These are phyloP conservation scores for Mollisiaceae sp. DNA, from an alignment of 2,329 filamentous ascomycete species.

Conservation along the genomic window DNA sequence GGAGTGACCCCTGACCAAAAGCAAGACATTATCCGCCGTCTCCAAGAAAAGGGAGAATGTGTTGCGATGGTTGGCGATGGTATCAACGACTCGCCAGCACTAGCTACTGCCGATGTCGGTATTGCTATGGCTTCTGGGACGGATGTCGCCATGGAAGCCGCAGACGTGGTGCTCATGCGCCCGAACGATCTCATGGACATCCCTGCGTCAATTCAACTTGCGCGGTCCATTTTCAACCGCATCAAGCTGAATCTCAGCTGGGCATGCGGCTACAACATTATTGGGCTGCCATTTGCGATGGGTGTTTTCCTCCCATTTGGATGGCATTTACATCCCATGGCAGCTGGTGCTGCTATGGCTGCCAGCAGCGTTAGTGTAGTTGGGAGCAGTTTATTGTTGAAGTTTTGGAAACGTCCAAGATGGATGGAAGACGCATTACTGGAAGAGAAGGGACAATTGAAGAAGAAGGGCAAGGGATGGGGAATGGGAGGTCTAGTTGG, in stretches of 20 bases:
- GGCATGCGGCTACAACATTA: slow-evolving; percentile 90
- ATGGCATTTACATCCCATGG: slow-evolving; percentile 88
- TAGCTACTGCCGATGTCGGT: slow-evolving; percentile 90
- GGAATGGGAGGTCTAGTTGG: slow-evolving; percentile 48
- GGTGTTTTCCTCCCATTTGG: slow-evolving; percentile 92
- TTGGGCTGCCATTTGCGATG: slow-evolving; percentile 96
- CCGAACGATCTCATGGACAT: slow-evolving; percentile 91
- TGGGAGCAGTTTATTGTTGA: slow-evolving; percentile 79
- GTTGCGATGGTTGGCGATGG: slow-evolving; percentile 98
- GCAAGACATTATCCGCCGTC: slow-evolving; percentile 77
- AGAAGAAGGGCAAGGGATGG: slow-evolving; percentile 40
- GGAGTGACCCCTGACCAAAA: slow-evolving; percentile 93
- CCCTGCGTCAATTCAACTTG: slow-evolving; percentile 82
- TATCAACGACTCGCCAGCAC: slow-evolving; percentile 96
- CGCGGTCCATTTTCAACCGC: slow-evolving; percentile 82
- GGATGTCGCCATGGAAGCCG: slow-evolving; percentile 97
- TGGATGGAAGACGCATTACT: slow-evolving; percentile 84
- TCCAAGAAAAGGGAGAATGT: slow-evolving; percentile 75
- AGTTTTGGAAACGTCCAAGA: slow-evolving; percentile 80
- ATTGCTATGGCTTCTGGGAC: slow-evolving; percentile 93
- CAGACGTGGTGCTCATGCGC: slow-evolving; percentile 94
- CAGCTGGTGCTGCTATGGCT: slow-evolving; percentile 93
- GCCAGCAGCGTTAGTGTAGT: slow-evolving; percentile 90
- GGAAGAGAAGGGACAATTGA: slow-evolving; percentile 57
- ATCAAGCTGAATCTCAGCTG: slow-evolving; percentile 94